Percentiles rank a stretch among this genome's conserved stretches.
These are phyloP conservation scores for Tylopilus sp. DNA, from an alignment of 768 basidiomycete genomes.

Conservation along the genomic window DNA sequence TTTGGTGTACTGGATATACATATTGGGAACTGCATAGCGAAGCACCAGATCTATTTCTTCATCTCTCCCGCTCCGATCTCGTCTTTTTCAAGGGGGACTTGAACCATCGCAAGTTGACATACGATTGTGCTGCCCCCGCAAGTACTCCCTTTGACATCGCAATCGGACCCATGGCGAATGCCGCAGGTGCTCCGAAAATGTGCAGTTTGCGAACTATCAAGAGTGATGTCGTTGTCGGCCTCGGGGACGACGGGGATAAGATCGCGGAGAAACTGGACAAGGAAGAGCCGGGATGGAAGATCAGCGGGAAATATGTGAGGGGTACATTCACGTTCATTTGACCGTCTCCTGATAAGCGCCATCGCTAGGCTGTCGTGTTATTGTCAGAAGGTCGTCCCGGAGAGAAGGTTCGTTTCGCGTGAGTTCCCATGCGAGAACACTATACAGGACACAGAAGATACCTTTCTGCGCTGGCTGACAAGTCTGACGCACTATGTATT, in stretches of 20 bases:
- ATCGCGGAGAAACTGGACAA: conserved; percentile 79
- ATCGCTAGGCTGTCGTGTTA: conserved; percentile 73
- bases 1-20: conserved; percentile 96
- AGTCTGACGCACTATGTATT: background rate
- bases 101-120: conserved; percentile 88
- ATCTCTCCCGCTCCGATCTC: conserved; percentile 85
- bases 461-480: background rate
- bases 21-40: conserved; percentile 85
- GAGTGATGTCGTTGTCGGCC: conserved; percentile 90
- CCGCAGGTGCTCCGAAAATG: conserved; percentile 83
- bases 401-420: conserved; percentile 80
- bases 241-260: conserved; percentile 64
- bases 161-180: conserved; percentile 89
- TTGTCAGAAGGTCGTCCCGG: conserved; percentile 86
- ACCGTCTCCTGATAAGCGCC: conserved; percentile 12
- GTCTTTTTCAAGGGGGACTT: conserved; percentile 95
- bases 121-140: conserved; percentile 82
- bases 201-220: conserved; percentile 91
- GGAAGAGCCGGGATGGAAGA: conserved; percentile 92
- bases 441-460: background rate
- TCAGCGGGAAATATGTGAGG: conserved; percentile 89
- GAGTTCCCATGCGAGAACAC: conserved; percentile 7
- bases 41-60: conserved; percentile 88
- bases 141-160: conserved; percentile 87
- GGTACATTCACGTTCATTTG: background rate